phyloP scores from a whole-genome alignment of 208 protist genomes.

The Strigomonas culicis region DNA sequence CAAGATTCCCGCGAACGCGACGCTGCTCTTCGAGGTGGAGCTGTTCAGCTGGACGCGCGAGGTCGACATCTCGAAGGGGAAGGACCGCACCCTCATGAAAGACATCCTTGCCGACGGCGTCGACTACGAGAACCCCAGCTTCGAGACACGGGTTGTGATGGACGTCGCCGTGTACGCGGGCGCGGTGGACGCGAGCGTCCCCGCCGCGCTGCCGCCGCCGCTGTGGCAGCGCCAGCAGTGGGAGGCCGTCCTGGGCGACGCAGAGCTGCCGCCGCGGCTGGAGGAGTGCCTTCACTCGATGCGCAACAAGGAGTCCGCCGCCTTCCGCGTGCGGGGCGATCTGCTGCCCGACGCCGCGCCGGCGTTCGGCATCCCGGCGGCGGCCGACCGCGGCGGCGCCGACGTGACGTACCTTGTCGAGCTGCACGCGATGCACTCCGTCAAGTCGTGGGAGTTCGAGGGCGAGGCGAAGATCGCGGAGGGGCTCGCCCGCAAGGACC shows the following conservation, averaged over 20 bases:
- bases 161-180: constrained; percentile 61
- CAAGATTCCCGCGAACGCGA: constrained; percentile 86
- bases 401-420: constrained; percentile 70
- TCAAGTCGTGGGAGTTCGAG: constrained; percentile 67
- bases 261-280: constrained; percentile 53
- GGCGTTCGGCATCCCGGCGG: constrained; percentile 53
- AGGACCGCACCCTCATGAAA: constrained; percentile 84
- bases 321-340: constrained; percentile 47
- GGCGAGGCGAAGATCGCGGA: constrained; percentile 59
- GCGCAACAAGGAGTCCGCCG: constrained; percentile 63
- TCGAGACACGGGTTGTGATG: constrained; percentile 64
- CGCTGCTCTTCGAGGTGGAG: constrained; percentile 91
- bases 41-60: constrained; percentile 78
- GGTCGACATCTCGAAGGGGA: constrained; percentile 65
- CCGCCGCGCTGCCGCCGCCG: constrained; percentile 18
- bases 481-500: constrained; percentile 60
- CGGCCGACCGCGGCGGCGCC: constrained; percentile 17
- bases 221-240: constrained; percentile 45
- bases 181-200: constrained; percentile 31
- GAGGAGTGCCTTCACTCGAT: constrained; percentile 75
- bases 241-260: constrained; percentile 58
- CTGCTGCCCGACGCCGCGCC: constrained; percentile 40
- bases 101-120: constrained; percentile 55
- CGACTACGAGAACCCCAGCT: constrained; percentile 77
- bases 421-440: constrained; percentile 46